Base-by-base conservation (phyloP, 2,329 filamentous ascomycete genomes). In the Fragosphaeria purpurea region DNA sequence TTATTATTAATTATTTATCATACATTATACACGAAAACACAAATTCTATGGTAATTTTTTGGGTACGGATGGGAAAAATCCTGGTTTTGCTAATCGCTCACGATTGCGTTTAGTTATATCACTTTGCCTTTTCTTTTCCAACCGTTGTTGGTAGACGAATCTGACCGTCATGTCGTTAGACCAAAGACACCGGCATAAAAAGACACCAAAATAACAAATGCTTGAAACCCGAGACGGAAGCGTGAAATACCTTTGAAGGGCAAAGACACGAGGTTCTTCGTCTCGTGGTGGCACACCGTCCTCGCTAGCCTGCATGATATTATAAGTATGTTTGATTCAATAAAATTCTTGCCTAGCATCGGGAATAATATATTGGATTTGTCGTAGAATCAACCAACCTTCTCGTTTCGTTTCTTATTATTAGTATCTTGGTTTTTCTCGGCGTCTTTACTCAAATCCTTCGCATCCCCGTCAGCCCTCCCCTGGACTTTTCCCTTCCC, bases 41-140 rank as follows among this genome's bases (percentile, higher is more conserved):
- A 22, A 22, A 22, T 22, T 22, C 22, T 22, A 66, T 1, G 75
- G 76, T 7, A 70, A 61, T 41, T 77, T 77, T 47, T 79, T 85
- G 2, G 91, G 91, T 1, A 93, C 88, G 41, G 86, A 85, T 1
- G 93, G 93, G 61, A 97, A 97, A 53, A 85, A 79, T 32, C 76
- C 79, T 1, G 88, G 86, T 61, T 89, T 85, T 55, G 80, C 83
- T 53, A 95, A 66, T 43, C 88, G 80, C 64, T 96, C 88, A 42
- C 83, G 80, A 61, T 91, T 93, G 48, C 86, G 76, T 66, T 83
- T 94, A 9, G 88, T 85, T 49, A 83, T 74, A 62, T 93, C 87
- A n/a, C 79, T 77, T 64, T 86, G 85, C 42, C 83, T 78, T 62
- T 89, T 83, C 62, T 85, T 85, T 63, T 88, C 82, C 47, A 95